Evolutionary conservation across 2,329 filamentous ascomycete genomes (phyloP).

Genomic region (Tolypocladium sp.): DNA sequence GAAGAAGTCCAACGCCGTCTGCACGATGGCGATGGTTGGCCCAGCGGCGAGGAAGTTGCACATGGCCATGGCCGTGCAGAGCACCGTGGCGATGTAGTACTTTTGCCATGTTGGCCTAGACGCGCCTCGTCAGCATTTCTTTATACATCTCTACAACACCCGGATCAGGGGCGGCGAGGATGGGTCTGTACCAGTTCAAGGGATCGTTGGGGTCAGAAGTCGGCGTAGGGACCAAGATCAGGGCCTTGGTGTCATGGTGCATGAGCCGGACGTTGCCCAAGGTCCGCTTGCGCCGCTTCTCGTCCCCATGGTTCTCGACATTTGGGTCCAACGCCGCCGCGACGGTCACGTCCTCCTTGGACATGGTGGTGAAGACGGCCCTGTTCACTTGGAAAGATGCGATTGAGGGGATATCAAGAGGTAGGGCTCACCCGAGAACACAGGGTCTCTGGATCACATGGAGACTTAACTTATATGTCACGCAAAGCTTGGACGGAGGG

Average conservation of each 20-base stretch:
- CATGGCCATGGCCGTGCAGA: constrained; percentile 44
- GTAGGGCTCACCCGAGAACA: neutral
- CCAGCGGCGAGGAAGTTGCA: constrained; percentile 49
- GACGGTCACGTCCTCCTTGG: neutral
- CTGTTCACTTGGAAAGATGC: neutral
- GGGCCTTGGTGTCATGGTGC: constrained; percentile 31
- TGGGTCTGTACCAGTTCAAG: constrained; percentile 33
- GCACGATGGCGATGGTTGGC: constrained; percentile 39
- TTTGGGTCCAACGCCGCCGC: constrained; percentile 5
- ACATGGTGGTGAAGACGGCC: neutral
- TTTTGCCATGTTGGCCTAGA: constrained; percentile 35
- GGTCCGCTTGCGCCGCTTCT: constrained; percentile 13
- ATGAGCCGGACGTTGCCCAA: constrained; percentile 33
- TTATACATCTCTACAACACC: neutral
- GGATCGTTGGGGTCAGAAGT: constrained; percentile 14
- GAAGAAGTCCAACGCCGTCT: constrained; percentile 37
- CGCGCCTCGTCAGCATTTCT: neutral
- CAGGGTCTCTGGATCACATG: neutral
- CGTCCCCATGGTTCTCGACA: constrained; percentile 1
- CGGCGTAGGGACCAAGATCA: constrained; percentile 35
- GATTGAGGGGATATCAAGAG: neutral
- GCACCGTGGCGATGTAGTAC: constrained; percentile 37
- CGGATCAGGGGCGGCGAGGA: neutral
- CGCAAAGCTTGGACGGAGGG: neutral
- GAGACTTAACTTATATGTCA: neutral